Percentiles rank a stretch among this genome's conserved stretches.
These are phyloP conservation scores for Boletus reticulatus DNA, from an alignment of 768 basidiomycete species.

Conservation along the genomic window DNA sequence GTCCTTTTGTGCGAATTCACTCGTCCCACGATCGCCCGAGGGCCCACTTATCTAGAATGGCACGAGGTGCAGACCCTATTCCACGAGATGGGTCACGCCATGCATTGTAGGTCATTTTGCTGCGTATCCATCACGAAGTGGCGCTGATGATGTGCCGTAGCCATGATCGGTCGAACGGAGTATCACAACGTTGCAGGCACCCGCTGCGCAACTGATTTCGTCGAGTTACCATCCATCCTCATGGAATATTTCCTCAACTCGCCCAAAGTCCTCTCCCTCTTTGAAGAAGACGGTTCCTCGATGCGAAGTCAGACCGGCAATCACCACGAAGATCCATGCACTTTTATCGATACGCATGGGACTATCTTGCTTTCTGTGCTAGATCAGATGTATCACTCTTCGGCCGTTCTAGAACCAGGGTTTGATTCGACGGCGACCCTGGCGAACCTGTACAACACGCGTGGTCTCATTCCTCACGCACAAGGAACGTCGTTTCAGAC, in stretches of 20 bases:
- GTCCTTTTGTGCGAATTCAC: slow-evolving; percentile 89
- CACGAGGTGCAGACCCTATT: slow-evolving; percentile 92
- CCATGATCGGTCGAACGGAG: slow-evolving; percentile 96
- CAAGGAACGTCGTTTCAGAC: slow-evolving; percentile 90
- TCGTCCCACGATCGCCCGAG: slow-evolving; percentile 54
- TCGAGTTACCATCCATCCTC: slow-evolving; percentile 94
- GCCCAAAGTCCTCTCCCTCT: slow-evolving; percentile 76
- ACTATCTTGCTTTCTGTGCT: slow-evolving; percentile 88
- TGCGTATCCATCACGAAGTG: not conserved
- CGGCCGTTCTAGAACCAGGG: slow-evolving; percentile 45
- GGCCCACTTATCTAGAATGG: slow-evolving; percentile 81
- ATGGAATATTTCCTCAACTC: slow-evolving; percentile 98
- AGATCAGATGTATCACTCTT: slow-evolving; percentile 90
- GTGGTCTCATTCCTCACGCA: slow-evolving; percentile 82
- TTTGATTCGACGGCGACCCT: slow-evolving; percentile 78
- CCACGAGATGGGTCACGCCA: slow-evolving; percentile 99
- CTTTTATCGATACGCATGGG: slow-evolving; percentile 83
- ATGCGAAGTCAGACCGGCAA: slow-evolving; percentile 50
- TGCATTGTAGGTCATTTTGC: slow-evolving; percentile 81
- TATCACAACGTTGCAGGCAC: slow-evolving; percentile 98
- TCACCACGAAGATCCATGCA: slow-evolving; percentile 73
- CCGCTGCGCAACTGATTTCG: slow-evolving; percentile 96
- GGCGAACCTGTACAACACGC: slow-evolving; percentile 57
- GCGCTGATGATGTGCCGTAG: slow-evolving; percentile 40
- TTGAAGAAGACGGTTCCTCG: slow-evolving; percentile 53